phyloP scores from a whole-genome alignment of 306 rosid genomes.

The Cucumis cinereus region DNA sequence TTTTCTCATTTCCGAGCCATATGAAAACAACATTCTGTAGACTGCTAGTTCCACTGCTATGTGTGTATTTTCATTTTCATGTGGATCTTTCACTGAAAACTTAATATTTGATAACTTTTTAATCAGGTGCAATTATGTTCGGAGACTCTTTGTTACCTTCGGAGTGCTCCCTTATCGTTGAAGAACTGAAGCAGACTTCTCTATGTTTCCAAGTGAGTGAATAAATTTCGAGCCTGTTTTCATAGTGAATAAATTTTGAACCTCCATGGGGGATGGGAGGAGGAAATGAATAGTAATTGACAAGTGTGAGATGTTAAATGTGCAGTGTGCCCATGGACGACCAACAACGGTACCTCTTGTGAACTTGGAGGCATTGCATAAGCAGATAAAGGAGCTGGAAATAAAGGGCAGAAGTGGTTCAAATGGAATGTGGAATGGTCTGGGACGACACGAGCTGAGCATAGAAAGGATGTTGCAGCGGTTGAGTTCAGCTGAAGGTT shows the following conservation, averaged over 20 bases:
- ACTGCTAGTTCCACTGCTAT: not conserved
- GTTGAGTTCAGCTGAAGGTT: constrained; percentile 22
- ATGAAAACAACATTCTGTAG: too few relatives aligned
- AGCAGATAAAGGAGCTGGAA: constrained; percentile 52
- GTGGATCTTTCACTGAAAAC: not conserved
- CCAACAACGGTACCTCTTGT: constrained; percentile 85
- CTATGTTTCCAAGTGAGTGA: constrained; percentile 84
- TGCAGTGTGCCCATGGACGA: constrained; percentile 94
- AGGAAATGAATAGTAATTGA: not conserved
- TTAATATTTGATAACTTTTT: not conserved
- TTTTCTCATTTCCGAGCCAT: too few relatives aligned
- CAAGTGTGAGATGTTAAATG: not conserved
- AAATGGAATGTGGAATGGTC: constrained; percentile 48
- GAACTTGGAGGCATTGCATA: constrained; percentile 72
- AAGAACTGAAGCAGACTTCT: constrained; percentile 71
- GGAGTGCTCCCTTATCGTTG: constrained; percentile 84
- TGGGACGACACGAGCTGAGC: constrained; percentile 32
- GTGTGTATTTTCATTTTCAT: not conserved
- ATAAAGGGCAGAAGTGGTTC: constrained; percentile 15
- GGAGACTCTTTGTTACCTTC: constrained; percentile 89
- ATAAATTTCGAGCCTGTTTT: not conserved
- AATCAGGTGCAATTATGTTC: constrained; percentile 91
- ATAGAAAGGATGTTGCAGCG: constrained; percentile 47
- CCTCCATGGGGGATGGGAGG: not conserved
- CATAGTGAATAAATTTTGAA: not conserved